phyloP scores from a whole-genome alignment of 768 basidiomycete genomes.

The Lyophyllum decastes region DNA sequence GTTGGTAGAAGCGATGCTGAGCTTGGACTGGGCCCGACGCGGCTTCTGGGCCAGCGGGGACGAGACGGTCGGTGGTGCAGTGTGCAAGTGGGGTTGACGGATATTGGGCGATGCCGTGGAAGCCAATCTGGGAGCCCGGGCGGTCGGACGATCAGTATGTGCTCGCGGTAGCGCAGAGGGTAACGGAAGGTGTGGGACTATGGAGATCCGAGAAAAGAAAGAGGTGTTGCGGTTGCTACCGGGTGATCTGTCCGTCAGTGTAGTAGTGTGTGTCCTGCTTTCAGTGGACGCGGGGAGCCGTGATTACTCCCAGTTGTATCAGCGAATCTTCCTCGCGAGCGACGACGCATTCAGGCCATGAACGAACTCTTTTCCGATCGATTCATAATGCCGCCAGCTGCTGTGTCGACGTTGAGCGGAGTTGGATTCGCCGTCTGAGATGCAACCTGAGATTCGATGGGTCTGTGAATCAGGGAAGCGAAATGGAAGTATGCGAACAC shows the following conservation, averaged over 20 bases:
- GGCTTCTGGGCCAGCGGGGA: not conserved
- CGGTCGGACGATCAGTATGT: conserved; percentile 2
- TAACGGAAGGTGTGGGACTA: conserved; percentile 14
- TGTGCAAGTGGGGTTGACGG: not conserved
- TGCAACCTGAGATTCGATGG: not conserved
- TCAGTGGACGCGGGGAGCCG: not conserved
- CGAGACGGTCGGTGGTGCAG: not conserved
- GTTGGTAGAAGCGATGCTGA: not conserved
- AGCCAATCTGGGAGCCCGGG: not conserved
- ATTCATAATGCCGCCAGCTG: conserved; percentile 13
- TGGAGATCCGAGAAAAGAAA: conserved; percentile 17
- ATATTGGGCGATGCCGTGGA: not conserved
- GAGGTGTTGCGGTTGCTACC: not conserved
- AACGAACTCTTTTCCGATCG: conserved; percentile 18
- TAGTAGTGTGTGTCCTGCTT: not conserved
- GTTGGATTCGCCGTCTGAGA: not conserved
- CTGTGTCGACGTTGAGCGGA: conserved; percentile 7
- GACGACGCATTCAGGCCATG: conserved; percentile 27
- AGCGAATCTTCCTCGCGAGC: conserved; percentile 28
- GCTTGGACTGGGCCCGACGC: not conserved
- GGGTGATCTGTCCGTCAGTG: not conserved
- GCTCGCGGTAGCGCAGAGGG: conserved; percentile 2
- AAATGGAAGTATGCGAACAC: conserved; percentile 26
- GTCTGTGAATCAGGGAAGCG: conserved; percentile 16
- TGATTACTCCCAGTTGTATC: conserved; percentile 13